Conservation (phyloP, 1,284 basidiomycete species). For the Ganoderma multipileum region DNA sequence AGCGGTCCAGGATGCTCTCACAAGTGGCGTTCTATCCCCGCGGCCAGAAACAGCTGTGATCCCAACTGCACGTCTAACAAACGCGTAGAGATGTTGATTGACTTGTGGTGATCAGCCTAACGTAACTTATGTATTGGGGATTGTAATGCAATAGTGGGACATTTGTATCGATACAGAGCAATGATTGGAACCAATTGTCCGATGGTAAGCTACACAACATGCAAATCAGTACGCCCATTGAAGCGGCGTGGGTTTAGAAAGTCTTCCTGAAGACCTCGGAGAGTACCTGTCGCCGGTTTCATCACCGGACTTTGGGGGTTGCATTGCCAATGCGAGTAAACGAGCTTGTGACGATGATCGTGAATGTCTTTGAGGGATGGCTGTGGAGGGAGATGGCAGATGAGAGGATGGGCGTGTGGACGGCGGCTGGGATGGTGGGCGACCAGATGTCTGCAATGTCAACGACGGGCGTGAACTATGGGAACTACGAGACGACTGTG, state of each 20-base stretch:
- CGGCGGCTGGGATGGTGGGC: slow-evolving; percentile 3
- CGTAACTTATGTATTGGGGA: neutral
- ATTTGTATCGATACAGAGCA: slow-evolving; percentile 27
- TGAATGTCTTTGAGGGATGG: slow-evolving; percentile 17
- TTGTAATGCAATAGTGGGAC: neutral
- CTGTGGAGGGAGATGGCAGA: slow-evolving; percentile 13
- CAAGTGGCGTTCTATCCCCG: neutral
- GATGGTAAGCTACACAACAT: slow-evolving; percentile 6
- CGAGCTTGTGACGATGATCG: slow-evolving; percentile 22
- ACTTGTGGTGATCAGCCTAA: neutral
- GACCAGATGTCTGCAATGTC: slow-evolving; percentile 2
- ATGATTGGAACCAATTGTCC: neutral
- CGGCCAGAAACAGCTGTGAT: neutral
- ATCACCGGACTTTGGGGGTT: slow-evolving; percentile 1
- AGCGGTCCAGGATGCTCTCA: neutral
- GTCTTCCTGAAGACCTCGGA: slow-evolving; percentile 33
- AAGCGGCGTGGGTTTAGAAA: slow-evolving; percentile 29
- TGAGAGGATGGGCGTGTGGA: slow-evolving; percentile 3
- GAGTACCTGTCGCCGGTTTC: slow-evolving; percentile 19
- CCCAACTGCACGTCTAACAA: neutral
- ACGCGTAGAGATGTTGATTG: neutral
- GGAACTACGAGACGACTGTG: neutral
- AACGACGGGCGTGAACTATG: neutral
- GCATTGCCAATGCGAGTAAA: slow-evolving; percentile 4
- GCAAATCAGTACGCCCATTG: slow-evolving; percentile 20